Conservation (phyloP, 176 grass and related monocot species). For the Triticum urartu region DNA sequence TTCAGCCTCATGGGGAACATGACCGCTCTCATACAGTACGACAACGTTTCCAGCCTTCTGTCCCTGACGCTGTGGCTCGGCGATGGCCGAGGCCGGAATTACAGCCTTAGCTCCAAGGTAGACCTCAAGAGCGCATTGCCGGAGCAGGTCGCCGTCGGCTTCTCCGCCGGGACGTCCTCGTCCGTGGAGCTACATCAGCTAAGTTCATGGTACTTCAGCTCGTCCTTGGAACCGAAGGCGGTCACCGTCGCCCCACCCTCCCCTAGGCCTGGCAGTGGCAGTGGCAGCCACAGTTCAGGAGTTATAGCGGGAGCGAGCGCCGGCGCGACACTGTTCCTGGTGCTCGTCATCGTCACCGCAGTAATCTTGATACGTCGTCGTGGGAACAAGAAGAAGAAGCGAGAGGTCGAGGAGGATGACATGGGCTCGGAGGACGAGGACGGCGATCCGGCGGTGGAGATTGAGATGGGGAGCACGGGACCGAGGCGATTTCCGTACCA, state of each 20-base stretch:
- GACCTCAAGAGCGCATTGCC: background rate
- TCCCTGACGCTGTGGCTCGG: background rate
- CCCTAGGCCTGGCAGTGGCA: background rate
- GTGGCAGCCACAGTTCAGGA: background rate
- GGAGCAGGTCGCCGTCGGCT: conserved; percentile 16
- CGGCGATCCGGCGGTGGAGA: background rate
- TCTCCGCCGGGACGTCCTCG: background rate
- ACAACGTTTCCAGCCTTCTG: conserved; percentile 4
- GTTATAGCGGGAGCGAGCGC: background rate
- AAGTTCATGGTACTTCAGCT: conserved; percentile 8
- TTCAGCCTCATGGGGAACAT: conserved; percentile 11
- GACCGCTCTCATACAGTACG: background rate
- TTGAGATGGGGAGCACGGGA: background rate
- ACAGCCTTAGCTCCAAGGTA: conserved; percentile 5
- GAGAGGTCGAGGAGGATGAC: background rate
- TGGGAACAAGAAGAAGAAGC: background rate
- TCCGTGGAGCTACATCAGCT: background rate
- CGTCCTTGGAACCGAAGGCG: background rate
- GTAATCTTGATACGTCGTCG: background rate
- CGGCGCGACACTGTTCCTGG: background rate
- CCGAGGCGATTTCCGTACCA: conserved; percentile 8
- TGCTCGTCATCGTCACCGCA: background rate
- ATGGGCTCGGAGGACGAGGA: background rate
- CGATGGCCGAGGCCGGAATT: background rate
- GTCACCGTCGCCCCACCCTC: background rate